phyloP scores from a whole-genome alignment of 108 stramenopile species.

The Skeletonema tropicum region DNA sequence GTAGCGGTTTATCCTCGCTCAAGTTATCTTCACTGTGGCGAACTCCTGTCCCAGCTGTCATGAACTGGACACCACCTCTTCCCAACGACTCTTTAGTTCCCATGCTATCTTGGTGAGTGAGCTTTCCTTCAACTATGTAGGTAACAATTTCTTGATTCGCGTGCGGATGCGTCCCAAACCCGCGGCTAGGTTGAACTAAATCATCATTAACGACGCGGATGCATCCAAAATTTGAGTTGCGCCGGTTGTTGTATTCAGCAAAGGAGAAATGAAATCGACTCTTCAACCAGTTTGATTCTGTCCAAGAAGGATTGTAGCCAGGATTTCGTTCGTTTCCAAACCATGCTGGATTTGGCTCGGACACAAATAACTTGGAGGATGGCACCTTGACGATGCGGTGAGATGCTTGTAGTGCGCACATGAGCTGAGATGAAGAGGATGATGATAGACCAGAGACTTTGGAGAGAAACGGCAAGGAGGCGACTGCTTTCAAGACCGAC shows the following conservation, averaged over 20 bases:
- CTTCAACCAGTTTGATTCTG: slow-evolving; percentile 77
- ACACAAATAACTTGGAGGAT: slow-evolving; percentile 55
- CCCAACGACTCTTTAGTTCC: slow-evolving; percentile 77
- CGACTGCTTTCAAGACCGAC: background rate
- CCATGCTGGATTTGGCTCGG: slow-evolving; percentile 72
- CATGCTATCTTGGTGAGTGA: slow-evolving; percentile 73
- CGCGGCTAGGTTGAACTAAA: slow-evolving; percentile 75
- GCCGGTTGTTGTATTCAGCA: slow-evolving; percentile 73
- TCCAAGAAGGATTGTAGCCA: slow-evolving; percentile 56
- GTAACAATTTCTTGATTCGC: slow-evolving; percentile 77
- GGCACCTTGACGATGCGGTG: slow-evolving; percentile 13
- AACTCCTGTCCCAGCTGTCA: slow-evolving; percentile 81
- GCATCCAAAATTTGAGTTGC: slow-evolving; percentile 71
- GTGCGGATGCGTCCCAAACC: slow-evolving; percentile 83
- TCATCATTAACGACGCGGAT: slow-evolving; percentile 88
- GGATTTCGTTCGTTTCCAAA: slow-evolving; percentile 71
- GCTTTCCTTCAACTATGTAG: slow-evolving; percentile 59
- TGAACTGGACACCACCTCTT: slow-evolving; percentile 81
- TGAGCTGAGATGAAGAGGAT: background rate
- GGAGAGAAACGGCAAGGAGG: background rate
- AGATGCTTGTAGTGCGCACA: background rate
- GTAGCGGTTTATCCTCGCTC: slow-evolving; percentile 54
- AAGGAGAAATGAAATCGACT: slow-evolving; percentile 86
- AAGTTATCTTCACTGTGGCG: slow-evolving; percentile 75
- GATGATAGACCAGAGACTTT: background rate